Base-by-base conservation (phyloP, 2,329 filamentous ascomycete species). In the Colletotrichum karsti region DNA sequence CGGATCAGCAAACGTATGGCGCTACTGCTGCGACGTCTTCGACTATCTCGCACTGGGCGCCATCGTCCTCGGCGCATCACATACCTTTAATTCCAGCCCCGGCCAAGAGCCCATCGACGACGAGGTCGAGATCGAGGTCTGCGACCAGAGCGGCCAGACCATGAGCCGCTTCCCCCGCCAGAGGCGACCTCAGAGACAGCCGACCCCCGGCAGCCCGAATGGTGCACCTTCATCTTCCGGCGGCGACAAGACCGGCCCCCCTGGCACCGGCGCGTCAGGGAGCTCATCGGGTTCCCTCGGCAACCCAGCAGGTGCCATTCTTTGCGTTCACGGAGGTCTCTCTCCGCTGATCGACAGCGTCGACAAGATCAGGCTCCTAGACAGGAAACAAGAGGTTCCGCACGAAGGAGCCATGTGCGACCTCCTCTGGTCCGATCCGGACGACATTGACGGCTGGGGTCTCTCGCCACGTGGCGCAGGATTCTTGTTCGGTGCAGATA, bases 361-460 rank as follows among this genome's bases (percentile, higher is more conserved):
- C 51, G 95, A 99, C 78, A 97, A 97, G 81, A 99, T 99, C 77
- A 89, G 96, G 22, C 85, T 98, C 13, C 88, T 99, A 22, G 97
- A 99, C 78, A 91, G 95, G 70, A 98, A 98, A 80, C 96, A 99
- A 82, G 96, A 99, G 82, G 96, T 99, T 0, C 96, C 96, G 0
- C 96, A 99, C 77, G 96, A 99, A 82, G 96, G 96, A 63, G 94
- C 96, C 77, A 99, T 99, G 96, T 99, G 96, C 81, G 96, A 99
- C 79, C 86, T 99, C 1, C 87, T 99, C 3, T 99, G 96, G 96
- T 98, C 94, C 1, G 96, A 99, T 76, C 96, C 96, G 0, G 96
- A 99, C 79, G 96, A 99, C 74, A 97, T 98, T 70, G 95, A 98
- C 77, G 95, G 95, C 67, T 99, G 96, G 96, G 95, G 95, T 10